Percentiles rank a stretch among this genome's conserved stretches.
Evolutionary conservation across 176 grass and related monocot species (phyloP).

Genomic region (Luzula sylvatica): DNA sequence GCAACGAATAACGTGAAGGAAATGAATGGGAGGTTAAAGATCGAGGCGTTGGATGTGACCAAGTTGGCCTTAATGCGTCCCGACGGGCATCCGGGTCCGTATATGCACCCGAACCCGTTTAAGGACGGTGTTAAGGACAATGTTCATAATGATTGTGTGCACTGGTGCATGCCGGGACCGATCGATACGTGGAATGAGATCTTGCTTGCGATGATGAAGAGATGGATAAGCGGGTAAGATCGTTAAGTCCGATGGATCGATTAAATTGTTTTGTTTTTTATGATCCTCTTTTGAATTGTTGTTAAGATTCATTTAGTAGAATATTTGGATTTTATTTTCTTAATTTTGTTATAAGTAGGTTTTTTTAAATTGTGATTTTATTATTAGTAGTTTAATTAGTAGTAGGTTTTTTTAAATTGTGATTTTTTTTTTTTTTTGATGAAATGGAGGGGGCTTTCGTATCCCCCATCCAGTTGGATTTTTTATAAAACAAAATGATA

Average conservation of each 20-base stretch:
- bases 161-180: constrained; percentile 77
- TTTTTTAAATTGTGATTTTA: background rate
- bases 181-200: constrained; percentile 85
- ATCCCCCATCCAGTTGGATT: too few relatives aligned
- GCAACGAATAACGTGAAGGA: constrained; percentile 8
- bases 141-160: constrained; percentile 67
- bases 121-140: constrained; percentile 24
- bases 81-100: constrained; percentile 50
- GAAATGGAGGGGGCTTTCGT: too few relatives aligned
- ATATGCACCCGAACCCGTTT: constrained; percentile 48
- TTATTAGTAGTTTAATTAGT: too few relatives aligned
- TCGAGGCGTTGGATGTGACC: constrained; percentile 45
- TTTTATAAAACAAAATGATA: too few relatives aligned
- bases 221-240: constrained; percentile 26
- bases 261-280: background rate
- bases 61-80: constrained; percentile 38
- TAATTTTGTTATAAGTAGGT: background rate
- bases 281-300: background rate
- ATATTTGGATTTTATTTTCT: background rate
- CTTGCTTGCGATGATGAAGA: constrained; percentile 42
- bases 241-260: background rate
- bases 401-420: too few relatives aligned
- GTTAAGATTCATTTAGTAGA: background rate
- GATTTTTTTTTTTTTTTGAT: too few relatives aligned
- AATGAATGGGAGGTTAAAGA: constrained; percentile 2